These are phyloP conservation scores for Pichia exigua DNA, from an alignment of 805 yeast genomes.

Conservation along the genomic window DNA sequence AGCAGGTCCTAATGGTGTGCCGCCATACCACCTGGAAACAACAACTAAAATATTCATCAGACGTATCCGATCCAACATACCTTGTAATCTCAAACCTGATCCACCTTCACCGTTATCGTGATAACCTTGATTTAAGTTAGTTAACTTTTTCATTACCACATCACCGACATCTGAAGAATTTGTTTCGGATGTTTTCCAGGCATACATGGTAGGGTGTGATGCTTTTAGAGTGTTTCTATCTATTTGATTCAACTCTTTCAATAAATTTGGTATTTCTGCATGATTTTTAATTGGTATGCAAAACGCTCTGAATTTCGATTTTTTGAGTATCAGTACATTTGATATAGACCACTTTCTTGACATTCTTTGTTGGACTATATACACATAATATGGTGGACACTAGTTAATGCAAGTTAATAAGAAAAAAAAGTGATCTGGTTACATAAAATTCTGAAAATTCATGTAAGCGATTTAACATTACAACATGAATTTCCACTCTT, in stretches of 20 bases:
- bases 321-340: conserved; percentile 36
- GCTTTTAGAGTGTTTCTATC: conserved; percentile 50
- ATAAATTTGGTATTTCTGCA: conserved; percentile 35
- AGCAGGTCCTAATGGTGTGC: conserved; percentile 62
- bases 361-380: not conserved
- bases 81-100: conserved; percentile 55
- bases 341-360: conserved; percentile 33
- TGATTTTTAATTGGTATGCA: conserved; percentile 34
- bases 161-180: not conserved
- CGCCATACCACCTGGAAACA: conserved; percentile 80
- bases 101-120: conserved; percentile 71
- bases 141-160: conserved; percentile 13
- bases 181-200: conserved; percentile 52
- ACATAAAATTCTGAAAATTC: not conserved
- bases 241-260: conserved; percentile 34
- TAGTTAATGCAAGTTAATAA: too few relatives aligned
- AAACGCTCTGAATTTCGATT: conserved; percentile 64
- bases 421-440: not conserved
- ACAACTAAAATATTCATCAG: conserved; percentile 52
- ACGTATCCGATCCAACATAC: conserved; percentile 42
- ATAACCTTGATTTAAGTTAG: conserved; percentile 44
- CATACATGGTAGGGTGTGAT: conserved; percentile 65
- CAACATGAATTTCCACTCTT: not conserved
- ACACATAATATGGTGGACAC: not conserved
- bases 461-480: not conserved